Percentiles rank a stretch among this genome's conserved stretches.
phyloP scores from a whole-genome alignment of 805 yeast genomes.

The Zygotorulaspora florentina region DNA sequence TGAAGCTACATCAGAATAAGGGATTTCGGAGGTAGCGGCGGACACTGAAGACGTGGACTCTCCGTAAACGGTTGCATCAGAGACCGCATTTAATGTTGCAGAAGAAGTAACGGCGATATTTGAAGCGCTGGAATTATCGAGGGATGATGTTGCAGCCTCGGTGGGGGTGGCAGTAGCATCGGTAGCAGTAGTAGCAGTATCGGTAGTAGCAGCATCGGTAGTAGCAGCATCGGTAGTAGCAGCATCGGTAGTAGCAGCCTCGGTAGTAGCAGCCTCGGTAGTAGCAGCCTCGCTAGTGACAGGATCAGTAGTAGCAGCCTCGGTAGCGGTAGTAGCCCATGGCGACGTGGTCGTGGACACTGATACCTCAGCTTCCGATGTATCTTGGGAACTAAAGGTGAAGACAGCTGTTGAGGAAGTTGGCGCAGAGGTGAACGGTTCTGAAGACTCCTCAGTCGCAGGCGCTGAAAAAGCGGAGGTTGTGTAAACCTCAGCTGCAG shows the following conservation, averaged over 20 bases:
- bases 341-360: neutral
- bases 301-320: neutral
- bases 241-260: neutral
- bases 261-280: neutral
- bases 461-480: too few relatives aligned
- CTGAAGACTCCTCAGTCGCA: too few relatives aligned
- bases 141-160: neutral
- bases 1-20: too few relatives aligned
- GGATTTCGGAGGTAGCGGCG: too few relatives aligned
- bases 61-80: neutral
- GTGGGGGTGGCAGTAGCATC: constrained; percentile 13
- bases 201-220: neutral
- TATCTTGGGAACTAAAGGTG: too few relatives aligned
- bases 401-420: constrained; percentile 14
- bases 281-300: neutral
- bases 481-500: too few relatives aligned
- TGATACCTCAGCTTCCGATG: neutral
- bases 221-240: neutral
- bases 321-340: neutral
- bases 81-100: neutral
- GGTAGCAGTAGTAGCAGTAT: constrained; percentile 1
- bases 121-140: neutral
- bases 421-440: too few relatives aligned
- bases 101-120: neutral
- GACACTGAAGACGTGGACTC: neutral